Percentiles rank a stretch among this genome's conserved stretches.
These are phyloP conservation scores for Solanum ossicruentum DNA, from an alignment of 257 asterid species.

Conservation along the genomic window DNA sequence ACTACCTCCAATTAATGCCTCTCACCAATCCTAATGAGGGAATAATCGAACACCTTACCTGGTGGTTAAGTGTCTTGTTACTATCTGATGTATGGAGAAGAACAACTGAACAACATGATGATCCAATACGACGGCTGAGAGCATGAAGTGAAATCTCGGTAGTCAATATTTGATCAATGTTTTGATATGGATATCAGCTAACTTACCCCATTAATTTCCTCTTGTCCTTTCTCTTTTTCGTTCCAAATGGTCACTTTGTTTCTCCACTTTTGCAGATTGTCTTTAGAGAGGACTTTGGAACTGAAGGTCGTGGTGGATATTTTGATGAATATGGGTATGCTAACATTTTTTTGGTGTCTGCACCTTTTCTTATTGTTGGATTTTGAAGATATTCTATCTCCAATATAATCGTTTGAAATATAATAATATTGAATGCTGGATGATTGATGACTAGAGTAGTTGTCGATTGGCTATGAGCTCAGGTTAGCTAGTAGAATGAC, in stretches of 20 bases:
- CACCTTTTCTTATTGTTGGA: not conserved
- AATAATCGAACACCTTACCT: not conserved
- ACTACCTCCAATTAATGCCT: not conserved
- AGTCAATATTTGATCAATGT: not conserved
- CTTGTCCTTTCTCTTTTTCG: not conserved
- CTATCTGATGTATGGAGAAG: not conserved
- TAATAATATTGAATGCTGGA: not conserved
- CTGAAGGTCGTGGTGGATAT: constrained; percentile 99
- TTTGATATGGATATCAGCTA: not conserved
- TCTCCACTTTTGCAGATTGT: constrained; percentile 52
- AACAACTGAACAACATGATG: not conserved
- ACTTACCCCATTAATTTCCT: not conserved
- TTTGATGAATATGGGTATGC: constrained; percentile 91
- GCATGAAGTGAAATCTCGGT: not conserved
- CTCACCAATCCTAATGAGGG: not conserved
- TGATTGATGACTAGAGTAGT: not conserved
- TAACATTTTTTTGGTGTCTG: not conserved
- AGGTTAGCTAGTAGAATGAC: not conserved
- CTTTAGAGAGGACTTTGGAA: constrained; percentile 98
- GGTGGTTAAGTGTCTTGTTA: not conserved
- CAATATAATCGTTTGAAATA: not conserved
- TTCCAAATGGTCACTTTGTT: not conserved
- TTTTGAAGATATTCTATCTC: not conserved
- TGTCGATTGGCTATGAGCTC: not conserved
- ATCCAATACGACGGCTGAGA: not conserved